phyloP scores from a whole-genome alignment of 192 early-diverging fungal genomes.

The Polychytrium aggregatum region DNA sequence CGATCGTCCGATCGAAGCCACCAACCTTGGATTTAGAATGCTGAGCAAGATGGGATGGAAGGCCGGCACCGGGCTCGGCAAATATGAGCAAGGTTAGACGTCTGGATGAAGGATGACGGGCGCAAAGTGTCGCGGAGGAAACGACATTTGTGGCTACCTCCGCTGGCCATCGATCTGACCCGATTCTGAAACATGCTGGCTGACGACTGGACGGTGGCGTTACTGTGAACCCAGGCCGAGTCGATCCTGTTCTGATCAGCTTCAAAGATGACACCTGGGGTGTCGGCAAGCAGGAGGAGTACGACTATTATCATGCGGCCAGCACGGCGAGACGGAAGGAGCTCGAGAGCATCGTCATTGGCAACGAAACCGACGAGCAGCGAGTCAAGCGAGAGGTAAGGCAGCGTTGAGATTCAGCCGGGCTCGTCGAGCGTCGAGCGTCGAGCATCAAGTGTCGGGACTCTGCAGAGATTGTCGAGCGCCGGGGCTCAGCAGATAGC shows the following conservation, averaged over 20 bases:
- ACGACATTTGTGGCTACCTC: no score
- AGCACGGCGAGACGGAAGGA: conserved; percentile 51
- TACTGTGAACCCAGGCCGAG: conserved; percentile 31
- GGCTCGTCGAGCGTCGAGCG: no score
- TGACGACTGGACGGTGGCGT: neutral
- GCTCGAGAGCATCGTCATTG: conserved; percentile 51
- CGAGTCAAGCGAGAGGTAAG: conserved; percentile 38
- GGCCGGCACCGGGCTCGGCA: conserved; percentile 49
- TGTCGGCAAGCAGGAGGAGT: conserved; percentile 46
- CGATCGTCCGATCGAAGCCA: conserved; percentile 44
- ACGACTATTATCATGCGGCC: conserved; percentile 36
- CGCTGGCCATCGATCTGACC: neutral
- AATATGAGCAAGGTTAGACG: conserved; percentile 31
- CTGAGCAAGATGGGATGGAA: conserved; percentile 64
- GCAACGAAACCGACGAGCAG: conserved; percentile 53
- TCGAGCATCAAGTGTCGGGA: no score
- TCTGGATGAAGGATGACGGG: neutral
- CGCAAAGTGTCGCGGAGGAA: no score
- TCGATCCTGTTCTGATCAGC: conserved; percentile 58
- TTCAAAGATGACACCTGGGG: conserved; percentile 54
- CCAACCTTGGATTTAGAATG: conserved; percentile 56
- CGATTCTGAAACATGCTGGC: neutral
- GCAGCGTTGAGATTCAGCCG: no score
- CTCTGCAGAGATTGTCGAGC: no score
- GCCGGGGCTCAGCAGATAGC: no score